These are phyloP conservation scores for Phlebopus sp. DNA, from an alignment of 1,284 basidiomycete species.

Conservation along the genomic window DNA sequence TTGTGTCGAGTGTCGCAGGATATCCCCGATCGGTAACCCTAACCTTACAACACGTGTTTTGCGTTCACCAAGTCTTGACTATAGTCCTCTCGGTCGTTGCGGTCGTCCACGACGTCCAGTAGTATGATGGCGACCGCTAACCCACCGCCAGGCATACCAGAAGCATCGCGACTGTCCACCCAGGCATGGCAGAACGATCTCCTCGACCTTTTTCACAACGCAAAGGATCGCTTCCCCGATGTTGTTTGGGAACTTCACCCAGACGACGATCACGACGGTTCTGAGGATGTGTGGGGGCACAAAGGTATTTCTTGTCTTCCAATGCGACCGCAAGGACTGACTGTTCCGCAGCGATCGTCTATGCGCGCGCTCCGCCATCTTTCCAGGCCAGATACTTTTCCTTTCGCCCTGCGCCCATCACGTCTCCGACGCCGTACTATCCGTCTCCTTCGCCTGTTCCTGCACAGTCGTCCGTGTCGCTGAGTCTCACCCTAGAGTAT, in stretches of 20 bases:
- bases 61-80: conserved; percentile 8
- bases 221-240: conserved; percentile 88
- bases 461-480: conserved; percentile 61
- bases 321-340: conserved; percentile 5
- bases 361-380: conserved; percentile 85
- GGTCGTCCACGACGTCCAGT: conserved; percentile 22
- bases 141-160: conserved; percentile 52
- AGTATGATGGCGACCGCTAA: conserved; percentile 30
- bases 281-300: conserved; percentile 81
- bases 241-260: conserved; percentile 80
- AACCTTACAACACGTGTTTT: conserved; percentile 31
- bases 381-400: conserved; percentile 86
- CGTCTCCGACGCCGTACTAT: conserved; percentile 57
- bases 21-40: conserved; percentile 20
- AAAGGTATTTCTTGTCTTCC: conserved; percentile 59
- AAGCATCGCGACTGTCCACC: conserved; percentile 64
- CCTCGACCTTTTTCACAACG: conserved; percentile 68
- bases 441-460: conserved; percentile 50
- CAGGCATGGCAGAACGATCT: conserved; percentile 76
- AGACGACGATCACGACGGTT: conserved; percentile 47
- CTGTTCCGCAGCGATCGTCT: conserved; percentile 73
- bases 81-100: conserved; percentile 19
- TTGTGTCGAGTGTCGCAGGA: neutral
- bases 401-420: conserved; percentile 54
- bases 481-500: conserved; percentile 49